Evolutionary conservation across 352 stramenopile species (phyloP), one percentile per base, ranked within the genome.

Genomic region (Nothophytophthora sp.): DNA sequence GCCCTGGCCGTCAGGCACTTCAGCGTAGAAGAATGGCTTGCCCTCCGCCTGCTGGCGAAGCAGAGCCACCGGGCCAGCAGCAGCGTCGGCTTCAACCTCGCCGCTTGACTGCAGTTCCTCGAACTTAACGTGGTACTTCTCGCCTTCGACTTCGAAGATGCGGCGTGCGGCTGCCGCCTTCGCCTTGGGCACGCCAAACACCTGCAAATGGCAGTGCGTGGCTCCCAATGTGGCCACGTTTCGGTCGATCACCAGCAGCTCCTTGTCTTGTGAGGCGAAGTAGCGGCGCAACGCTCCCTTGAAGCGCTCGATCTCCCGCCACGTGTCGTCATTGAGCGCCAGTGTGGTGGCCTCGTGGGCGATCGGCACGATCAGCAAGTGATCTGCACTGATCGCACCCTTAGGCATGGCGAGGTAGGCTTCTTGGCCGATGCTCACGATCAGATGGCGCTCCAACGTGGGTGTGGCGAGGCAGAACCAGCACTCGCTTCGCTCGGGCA

Each of bases 381-480:
- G 82, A 37, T 93, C 82, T 27, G 63, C 58, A 33, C 83, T 84
- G 62, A 93, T 91, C 5, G 80, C 78, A 5, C 82, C 82, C 46
- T 93, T 93, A 3, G 82, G 80, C 69, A 93, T 84, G 9, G 82
- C 82, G 23, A 93, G 57, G 52, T 93, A 93, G 13, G 78, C 78
- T 44, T 91, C 76, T 46, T 86, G 63, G 7, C 82, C 82, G 48
- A 93, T 93, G 44, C 78, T 89, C 28, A 90, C 81, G 45, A 93
- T 90, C 54, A 93, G 67, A 46, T 93, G 83, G 11, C 77, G 82
- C 60, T 91, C 83, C 0, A 93, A 59, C 18, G 70, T 85, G 4
- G 83, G 83, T 12, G 83, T 93, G 8, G 83, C 76, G 16, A 93
- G 61, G 39, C 83, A 93, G 50, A 93, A 93, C 83, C 83, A 93